A percentile compares a stretch with the other conserved stretches of the same genome.
phyloP scores from a whole-genome alignment of 306 rosid genomes.

The Cucurbita ficifolia region DNA sequence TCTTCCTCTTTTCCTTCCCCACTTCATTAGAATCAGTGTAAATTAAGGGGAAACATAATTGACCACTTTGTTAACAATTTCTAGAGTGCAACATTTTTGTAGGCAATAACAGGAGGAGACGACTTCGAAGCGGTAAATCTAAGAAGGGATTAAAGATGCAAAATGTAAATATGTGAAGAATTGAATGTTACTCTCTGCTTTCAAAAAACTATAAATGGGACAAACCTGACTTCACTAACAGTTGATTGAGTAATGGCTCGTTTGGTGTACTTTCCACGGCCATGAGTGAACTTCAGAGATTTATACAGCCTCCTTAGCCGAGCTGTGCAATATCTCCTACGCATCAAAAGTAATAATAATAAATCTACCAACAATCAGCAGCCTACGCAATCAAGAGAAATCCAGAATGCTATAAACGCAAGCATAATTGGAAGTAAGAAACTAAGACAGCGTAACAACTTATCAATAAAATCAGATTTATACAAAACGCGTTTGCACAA shows the following conservation, averaged over 20 bases:
- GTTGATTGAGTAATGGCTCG: slow-evolving; percentile 56
- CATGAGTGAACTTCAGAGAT: slow-evolving; percentile 92
- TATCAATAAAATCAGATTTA: background rate
- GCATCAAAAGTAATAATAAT: background rate
- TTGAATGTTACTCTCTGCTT: background rate
- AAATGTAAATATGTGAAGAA: background rate
- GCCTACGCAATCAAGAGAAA: background rate
- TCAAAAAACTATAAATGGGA: background rate
- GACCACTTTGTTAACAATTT: background rate
- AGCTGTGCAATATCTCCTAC: slow-evolving; percentile 91
- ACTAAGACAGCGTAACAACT: background rate
- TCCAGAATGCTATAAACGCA: background rate
- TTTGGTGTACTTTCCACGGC: slow-evolving; percentile 77
- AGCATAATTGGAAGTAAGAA: background rate
- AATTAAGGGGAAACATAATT: background rate
- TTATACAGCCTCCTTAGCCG: slow-evolving; percentile 85
- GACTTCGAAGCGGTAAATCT: background rate
- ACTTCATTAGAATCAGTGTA: background rate
- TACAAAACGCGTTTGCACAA: background rate
- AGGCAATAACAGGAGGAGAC: background rate
- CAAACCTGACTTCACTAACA: slow-evolving; percentile 82
- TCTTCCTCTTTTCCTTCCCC: background rate
- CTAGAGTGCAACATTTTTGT: background rate
- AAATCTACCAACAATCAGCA: background rate
- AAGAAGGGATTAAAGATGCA: background rate